These are phyloP conservation scores for Casaregolazyma lundiana DNA, from an alignment of 1,139 yeast species.

Conservation along the genomic window DNA sequence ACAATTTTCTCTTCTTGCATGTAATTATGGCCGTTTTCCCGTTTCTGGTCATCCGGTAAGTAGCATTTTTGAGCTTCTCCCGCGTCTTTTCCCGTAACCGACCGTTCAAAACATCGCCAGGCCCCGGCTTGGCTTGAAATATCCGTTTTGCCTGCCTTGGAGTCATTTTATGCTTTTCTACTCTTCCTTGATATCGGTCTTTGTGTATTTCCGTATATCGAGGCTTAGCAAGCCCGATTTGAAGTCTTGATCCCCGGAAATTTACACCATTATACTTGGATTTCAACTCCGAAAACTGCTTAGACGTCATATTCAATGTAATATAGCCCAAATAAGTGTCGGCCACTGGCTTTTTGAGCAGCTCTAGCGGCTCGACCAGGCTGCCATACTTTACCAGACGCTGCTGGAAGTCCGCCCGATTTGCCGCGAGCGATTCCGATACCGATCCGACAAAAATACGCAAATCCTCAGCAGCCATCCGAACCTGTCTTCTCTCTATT, in stretches of 20 bases:
- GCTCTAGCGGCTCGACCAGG: conserved; percentile 41
- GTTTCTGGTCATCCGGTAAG: conserved; percentile 61
- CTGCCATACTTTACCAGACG: conserved; percentile 52
- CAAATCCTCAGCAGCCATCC: background rate
- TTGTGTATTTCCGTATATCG: conserved; percentile 44
- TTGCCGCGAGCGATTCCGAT: conserved; percentile 48
- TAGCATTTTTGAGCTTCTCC: conserved; percentile 48
- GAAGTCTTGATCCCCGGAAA: conserved; percentile 68
- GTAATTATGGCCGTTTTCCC: conserved; percentile 39
- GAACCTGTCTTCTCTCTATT: too few relatives aligned
- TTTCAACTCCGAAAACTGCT: conserved; percentile 46
- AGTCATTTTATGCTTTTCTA: conserved; percentile 34
- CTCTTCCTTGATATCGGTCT: conserved; percentile 35
- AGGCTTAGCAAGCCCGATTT: conserved; percentile 47
- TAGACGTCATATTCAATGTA: conserved; percentile 49
- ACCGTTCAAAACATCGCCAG: conserved; percentile 55
- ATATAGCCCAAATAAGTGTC: conserved; percentile 65
- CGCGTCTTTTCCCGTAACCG: conserved; percentile 56
- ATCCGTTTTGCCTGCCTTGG: conserved; percentile 42
- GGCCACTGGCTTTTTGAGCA: conserved; percentile 44
- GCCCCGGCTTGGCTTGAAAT: conserved; percentile 36
- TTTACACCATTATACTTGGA: conserved; percentile 61
- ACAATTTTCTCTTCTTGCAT: conserved; percentile 67
- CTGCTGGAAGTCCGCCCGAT: conserved; percentile 40
- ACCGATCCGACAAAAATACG: conserved; percentile 69